A percentile compares a stretch with the other conserved stretches of the same genome.
Evolutionary conservation across 352 stramenopile genomes (phyloP).

Genomic region (Detonula confervacea): DNA sequence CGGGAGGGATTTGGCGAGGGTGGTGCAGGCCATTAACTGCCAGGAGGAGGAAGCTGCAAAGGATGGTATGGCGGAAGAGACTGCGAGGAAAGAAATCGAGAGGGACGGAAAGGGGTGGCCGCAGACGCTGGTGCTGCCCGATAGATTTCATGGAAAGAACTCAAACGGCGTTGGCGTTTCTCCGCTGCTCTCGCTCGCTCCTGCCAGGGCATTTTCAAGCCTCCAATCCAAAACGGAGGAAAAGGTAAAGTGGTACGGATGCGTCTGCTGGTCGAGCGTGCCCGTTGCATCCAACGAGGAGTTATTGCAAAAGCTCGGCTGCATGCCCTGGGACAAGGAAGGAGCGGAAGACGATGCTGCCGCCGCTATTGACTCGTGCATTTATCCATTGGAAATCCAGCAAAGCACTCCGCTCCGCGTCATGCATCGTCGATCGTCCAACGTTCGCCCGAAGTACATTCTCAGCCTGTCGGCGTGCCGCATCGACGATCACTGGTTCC

Average conservation of each 20-base stretch:
- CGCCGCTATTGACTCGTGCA: constrained; percentile 5
- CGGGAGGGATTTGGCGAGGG: constrained; percentile 21
- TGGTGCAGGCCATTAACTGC: constrained; percentile 87
- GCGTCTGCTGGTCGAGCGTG: constrained; percentile 67
- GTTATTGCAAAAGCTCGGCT: constrained; percentile 85
- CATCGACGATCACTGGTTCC: constrained; percentile 97
- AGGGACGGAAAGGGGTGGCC: constrained; percentile 35
- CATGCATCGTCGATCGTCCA: constrained; percentile 94
- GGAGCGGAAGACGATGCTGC: background rate
- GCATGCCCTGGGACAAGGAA: constrained; percentile 65
- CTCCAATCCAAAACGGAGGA: constrained; percentile 80
- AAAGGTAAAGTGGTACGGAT: constrained; percentile 83
- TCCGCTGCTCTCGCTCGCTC: constrained; percentile 44
- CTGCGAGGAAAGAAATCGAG: constrained; percentile 22
- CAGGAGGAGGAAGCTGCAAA: background rate
- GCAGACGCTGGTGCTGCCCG: constrained; percentile 6
- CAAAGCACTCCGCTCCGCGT: constrained; percentile 98
- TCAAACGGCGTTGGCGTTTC: constrained; percentile 65
- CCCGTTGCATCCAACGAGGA: constrained; percentile 22
- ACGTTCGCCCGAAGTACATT: constrained; percentile 86
- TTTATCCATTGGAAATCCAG: constrained; percentile 82
- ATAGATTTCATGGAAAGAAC: constrained; percentile 64
- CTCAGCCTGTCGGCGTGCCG: constrained; percentile 88
- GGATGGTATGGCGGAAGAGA: background rate
- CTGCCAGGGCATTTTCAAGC: constrained; percentile 52